These are phyloP conservation scores for Rhododendron vialii DNA, from an alignment of 148 eudicot genomes.

Conservation along the genomic window DNA sequence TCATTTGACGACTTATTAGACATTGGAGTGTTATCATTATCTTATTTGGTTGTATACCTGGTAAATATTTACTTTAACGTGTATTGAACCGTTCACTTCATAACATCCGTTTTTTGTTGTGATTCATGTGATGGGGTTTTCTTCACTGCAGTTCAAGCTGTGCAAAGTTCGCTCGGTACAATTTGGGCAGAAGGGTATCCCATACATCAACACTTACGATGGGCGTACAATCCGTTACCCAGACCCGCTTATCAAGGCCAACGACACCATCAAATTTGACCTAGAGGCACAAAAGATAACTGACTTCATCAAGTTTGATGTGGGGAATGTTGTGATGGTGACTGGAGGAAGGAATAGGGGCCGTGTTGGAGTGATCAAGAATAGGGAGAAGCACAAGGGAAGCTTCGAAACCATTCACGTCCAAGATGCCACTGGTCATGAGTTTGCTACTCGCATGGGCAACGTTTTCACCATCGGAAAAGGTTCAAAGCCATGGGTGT, in stretches of 20 bases:
- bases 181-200: conserved; percentile 53
- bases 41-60: not conserved
- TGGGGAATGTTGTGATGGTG: conserved; percentile 62
- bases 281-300: conserved; percentile 38
- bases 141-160: conserved; percentile 40
- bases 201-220: conserved; percentile 53
- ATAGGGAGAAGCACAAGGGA: conserved; percentile 58
- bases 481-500: conserved; percentile 53
- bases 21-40: not conserved
- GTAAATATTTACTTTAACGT: not conserved
- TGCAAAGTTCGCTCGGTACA: conserved; percentile 53
- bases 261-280: conserved; percentile 53
- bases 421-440: conserved; percentile 47
- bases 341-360: conserved; percentile 62
- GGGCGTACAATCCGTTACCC: conserved; percentile 55
- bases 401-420: conserved; percentile 53
- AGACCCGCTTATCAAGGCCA: conserved; percentile 48
- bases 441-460: conserved; percentile 55
- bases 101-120: not conserved
- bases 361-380: conserved; percentile 50
- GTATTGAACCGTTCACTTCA: not conserved
- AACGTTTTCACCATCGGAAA: conserved; percentile 50
- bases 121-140: not conserved
- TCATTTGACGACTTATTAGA: not conserved
- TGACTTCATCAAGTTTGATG: conserved; percentile 57